Base-by-base conservation (phyloP, 1,139 yeast species). In the Blastobotrys ciferrii region DNA sequence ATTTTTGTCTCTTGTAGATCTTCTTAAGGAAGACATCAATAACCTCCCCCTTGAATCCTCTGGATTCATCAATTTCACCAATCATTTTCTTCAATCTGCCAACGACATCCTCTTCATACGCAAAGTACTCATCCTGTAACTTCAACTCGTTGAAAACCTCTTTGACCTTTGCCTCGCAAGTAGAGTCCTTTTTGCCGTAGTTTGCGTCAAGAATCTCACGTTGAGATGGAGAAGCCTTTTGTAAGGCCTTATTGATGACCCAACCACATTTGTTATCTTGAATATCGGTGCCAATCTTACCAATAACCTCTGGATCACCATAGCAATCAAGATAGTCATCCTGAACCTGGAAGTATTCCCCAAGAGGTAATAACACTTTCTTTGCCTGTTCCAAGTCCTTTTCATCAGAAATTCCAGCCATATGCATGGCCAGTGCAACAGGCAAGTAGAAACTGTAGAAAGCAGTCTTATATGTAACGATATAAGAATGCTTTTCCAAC, bases 231-330 rank as follows among this genome's bases (percentile, higher is more conserved):
- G 80, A 76, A 46, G 81, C 94, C 59, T 82, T 75, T 67, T 84
- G 78, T 61, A 94, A 78, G 6, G 98, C 98, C 63, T 88, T 87
- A 76, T 92, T 92, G 62, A 94, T 80, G 53, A 94, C 84, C 99
- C 99, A 94, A 43, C 97, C 87, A 71, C 98, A 94, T 73, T 94
- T 94, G 79, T 94, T 94, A 70, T 94, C 99, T 73, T 87, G 87
- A 65, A 94, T 94, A 69, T 94, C 99, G 52, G 98, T 94, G 58
- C 99, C 99, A 59, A 94, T 88, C 77, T 94, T 94, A 55, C 99
- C 99, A 65, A 92, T 92, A 63, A 91, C 91, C 66, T 87, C 95
- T 43, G 98, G 97, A 59, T 94, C 89, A 56, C 98, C 99, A 66
- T 87, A 94, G 71, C 97, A 88, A 70, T 94, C 99, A 61, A 94